These are phyloP conservation scores for Ophidiomyces ophidiicola DNA, from an alignment of 2,329 filamentous ascomycete genomes.

Conservation along the genomic window DNA sequence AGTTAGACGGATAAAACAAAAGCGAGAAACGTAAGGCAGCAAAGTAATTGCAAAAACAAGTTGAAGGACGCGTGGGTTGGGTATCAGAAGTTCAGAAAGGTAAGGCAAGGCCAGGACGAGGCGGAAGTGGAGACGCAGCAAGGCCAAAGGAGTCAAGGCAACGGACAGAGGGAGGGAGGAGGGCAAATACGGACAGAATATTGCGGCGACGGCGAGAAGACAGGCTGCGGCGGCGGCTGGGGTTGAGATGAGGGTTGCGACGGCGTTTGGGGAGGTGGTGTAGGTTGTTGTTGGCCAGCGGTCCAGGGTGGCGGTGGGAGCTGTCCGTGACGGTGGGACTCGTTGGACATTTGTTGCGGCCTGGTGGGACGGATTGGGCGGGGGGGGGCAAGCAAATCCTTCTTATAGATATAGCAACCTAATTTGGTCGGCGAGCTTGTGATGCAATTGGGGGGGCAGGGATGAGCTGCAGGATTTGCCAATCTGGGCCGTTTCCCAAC, in stretches of 20 bases:
- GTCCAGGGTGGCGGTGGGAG: constrained; percentile 30
- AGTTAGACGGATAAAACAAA: constrained; percentile 22
- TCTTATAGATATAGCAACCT: constrained; percentile 5
- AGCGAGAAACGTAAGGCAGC: constrained; percentile 13
- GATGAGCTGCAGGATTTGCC: constrained; percentile 11
- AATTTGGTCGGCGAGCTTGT: constrained; percentile 6
- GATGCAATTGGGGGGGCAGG: constrained; percentile 10
- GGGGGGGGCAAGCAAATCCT: constrained; percentile 7
- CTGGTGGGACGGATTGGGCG: constrained; percentile 13
- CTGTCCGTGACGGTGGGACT: constrained; percentile 36
- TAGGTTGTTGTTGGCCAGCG: constrained; percentile 28
- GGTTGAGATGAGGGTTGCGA: no score
- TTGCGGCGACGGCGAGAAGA: constrained; percentile 26
- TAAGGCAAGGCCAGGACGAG: neutral
- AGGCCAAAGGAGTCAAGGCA: constrained; percentile 6
- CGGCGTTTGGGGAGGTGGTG: no score
- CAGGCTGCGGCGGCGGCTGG: no score
- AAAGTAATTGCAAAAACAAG: constrained; percentile 24
- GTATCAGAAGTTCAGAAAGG: constrained; percentile 3
- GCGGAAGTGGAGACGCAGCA: constrained; percentile 4
- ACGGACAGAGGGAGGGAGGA: constrained; percentile 4
- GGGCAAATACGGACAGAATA: constrained; percentile 21
- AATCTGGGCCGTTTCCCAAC: constrained; percentile 10
- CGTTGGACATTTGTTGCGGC: constrained; percentile 31
- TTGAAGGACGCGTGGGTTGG: constrained; percentile 7